Conservation (phyloP, 2,329 filamentous ascomycete genomes). For the Podosphaera xanthii region DNA sequence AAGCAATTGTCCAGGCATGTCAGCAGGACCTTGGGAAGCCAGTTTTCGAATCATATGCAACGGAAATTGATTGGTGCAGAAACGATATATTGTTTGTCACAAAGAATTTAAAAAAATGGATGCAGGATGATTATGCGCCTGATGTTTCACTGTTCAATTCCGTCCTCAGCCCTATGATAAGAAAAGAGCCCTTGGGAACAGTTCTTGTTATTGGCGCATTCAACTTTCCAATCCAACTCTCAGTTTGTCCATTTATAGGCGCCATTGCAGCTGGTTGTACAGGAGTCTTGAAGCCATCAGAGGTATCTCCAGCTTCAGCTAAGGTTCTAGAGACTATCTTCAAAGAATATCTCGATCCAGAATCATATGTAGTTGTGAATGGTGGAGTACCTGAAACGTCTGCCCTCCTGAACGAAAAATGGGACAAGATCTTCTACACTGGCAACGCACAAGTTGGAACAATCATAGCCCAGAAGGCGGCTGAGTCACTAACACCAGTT, state of each 20-base stretch:
- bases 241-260: conserved; percentile 57
- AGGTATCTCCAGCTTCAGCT: conserved; percentile 53
- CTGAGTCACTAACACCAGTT: conserved; percentile 69
- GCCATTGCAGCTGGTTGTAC: conserved; percentile 87
- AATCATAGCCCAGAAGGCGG: conserved; percentile 76
- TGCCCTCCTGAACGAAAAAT: conserved; percentile 64
- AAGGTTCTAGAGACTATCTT: conserved; percentile 63
- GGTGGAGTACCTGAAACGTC: conserved; percentile 63
- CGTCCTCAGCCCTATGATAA: conserved; percentile 49
- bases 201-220: conserved; percentile 76
- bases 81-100: conserved; percentile 62
- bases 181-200: conserved; percentile 70
- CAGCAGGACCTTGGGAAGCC: conserved; percentile 60
- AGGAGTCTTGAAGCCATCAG: conserved; percentile 74
- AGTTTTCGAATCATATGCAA: conserved; percentile 46
- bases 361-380: conserved; percentile 57
- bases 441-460: conserved; percentile 58
- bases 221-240: conserved; percentile 79
- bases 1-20: conserved; percentile 51
- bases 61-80: conserved; percentile 57
- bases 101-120: conserved; percentile 59
- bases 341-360: conserved; percentile 50
- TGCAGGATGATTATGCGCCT: conserved; percentile 53
- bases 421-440: conserved; percentile 97
- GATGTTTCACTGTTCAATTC: conserved; percentile 48